Percentiles rank a stretch among this genome's conserved stretches.
Conservation (phyloP, 2,329 filamentous ascomycete genomes). For the Fonsecaea nubica region DNA sequence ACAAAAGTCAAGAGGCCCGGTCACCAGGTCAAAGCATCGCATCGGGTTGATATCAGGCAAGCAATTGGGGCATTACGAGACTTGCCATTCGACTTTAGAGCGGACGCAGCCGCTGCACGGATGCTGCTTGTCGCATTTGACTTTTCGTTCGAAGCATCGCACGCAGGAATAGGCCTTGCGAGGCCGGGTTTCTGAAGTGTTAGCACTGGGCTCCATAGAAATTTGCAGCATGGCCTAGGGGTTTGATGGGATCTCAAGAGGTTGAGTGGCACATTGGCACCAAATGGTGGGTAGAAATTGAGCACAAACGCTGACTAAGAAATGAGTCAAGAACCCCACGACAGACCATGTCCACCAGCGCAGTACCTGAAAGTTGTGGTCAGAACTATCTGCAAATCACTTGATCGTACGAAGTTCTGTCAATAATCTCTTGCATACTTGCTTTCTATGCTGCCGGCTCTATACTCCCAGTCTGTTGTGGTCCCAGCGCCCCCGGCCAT, state of each 20-base stretch:
- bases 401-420: too few relatives aligned
- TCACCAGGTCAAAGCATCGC: neutral
- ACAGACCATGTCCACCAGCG: too few relatives aligned
- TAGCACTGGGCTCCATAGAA: conserved; percentile 11
- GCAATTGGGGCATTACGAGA: neutral
- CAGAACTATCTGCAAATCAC: neutral
- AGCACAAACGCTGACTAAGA: neutral
- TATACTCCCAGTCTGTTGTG: too few relatives aligned
- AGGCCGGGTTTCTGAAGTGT: neutral
- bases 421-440: too few relatives aligned
- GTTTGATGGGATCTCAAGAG: neutral
- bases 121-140: conserved; percentile 75
- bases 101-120: conserved; percentile 74
- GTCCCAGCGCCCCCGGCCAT: too few relatives aligned
- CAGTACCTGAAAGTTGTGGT: too few relatives aligned
- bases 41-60: neutral
- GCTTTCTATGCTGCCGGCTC: too few relatives aligned
- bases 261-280: neutral
- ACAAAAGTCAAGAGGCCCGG: neutral
- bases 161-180: conserved; percentile 29
- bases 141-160: conserved; percentile 62
- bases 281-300: neutral
- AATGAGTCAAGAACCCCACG: neutral
- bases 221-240: neutral
- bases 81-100: conserved; percentile 61